A percentile compares a stretch with the other conserved stretches of the same genome.
Conservation (phyloP, 1,139 yeast genomes). For the Geotrichum bryndzae region DNA sequence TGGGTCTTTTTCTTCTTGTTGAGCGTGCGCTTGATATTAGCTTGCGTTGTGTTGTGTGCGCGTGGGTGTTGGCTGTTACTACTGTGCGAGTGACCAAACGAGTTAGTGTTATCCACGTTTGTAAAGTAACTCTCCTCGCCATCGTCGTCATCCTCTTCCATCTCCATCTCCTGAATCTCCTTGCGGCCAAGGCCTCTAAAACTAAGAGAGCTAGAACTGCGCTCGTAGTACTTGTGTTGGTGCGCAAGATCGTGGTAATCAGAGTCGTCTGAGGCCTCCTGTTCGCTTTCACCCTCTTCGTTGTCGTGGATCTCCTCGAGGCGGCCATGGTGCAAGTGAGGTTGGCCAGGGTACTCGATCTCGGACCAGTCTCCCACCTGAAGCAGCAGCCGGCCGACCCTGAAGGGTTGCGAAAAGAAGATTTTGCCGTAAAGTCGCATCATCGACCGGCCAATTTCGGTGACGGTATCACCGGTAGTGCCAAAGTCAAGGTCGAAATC, state of each 20-base stretch:
- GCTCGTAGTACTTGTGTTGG: constrained; percentile 1
- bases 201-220: constrained; percentile 17
- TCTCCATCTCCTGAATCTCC: constrained; percentile 3
- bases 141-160: constrained; percentile 19
- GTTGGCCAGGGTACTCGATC: not conserved
- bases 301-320: constrained; percentile 17
- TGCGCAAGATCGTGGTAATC: not conserved
- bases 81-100: not conserved
- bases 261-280: not conserved
- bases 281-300: constrained; percentile 25
- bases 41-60: not conserved
- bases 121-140: constrained; percentile 49
- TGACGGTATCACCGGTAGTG: constrained; percentile 15
- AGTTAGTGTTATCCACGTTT: constrained; percentile 20
- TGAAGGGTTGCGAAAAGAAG: constrained; percentile 80
- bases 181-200: constrained; percentile 10
- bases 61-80: not conserved
- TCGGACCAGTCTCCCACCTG: constrained; percentile 59
- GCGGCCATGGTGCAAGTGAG: not conserved
- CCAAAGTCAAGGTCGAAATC: constrained; percentile 19
- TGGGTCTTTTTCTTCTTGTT: not conserved
- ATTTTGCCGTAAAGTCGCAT: constrained; percentile 62
- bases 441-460: constrained; percentile 48
- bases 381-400: constrained; percentile 66
- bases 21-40: not conserved